Evolutionary conservation across 176 grass and related monocot genomes (phyloP), one percentile per base, ranked within the genome.

Genomic region (Triticum timopheevii): DNA sequence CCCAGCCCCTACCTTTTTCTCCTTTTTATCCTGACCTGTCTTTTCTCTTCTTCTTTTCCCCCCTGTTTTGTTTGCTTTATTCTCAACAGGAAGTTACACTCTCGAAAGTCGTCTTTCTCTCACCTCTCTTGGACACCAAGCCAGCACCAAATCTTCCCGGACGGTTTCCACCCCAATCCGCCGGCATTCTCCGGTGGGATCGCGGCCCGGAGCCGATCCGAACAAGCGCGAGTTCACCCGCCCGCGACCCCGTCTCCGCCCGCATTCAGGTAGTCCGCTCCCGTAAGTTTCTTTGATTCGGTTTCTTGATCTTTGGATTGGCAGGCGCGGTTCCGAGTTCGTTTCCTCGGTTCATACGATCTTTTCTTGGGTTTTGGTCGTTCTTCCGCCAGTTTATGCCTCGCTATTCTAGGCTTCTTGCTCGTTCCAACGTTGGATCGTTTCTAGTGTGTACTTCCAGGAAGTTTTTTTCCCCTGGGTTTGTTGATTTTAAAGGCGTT

Each of bases 11-110:
- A 59, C 15, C 11, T 33, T 22, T 45, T 10, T 31, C 16, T 6
- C 31, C 1, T 12, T 50, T 50, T 50, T 16, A 16, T 19, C 15
- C 47, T 15, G 47, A 50, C 47, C 13, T 49, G 45, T 50, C 47
- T 50, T 50, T 50, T 16, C 47, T 58, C 56, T 24, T 31, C 5
- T 50, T 52, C 7, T 6, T 4, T 24, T 19, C 34, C 39, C 2
- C 58, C 11, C 20, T 70, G 42, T 1, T 16, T 45, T 58, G 15
- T 68, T 66, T 61, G 80, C 85, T 91, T 87, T 87, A 84, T 91
- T 87, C 61, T 84, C 34, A 63, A 84, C 66, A 76, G 45, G 44
- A 50, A 76, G 89, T 87, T 91, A 63, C 89, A 80, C 85, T 83
- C 73, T 13, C 50, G 30, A 89, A 89, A 84, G 78, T 88, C 73